phyloP scores from a whole-genome alignment of 2,329 filamentous ascomycete species.

The Neofusicoccum cordaticola region DNA sequence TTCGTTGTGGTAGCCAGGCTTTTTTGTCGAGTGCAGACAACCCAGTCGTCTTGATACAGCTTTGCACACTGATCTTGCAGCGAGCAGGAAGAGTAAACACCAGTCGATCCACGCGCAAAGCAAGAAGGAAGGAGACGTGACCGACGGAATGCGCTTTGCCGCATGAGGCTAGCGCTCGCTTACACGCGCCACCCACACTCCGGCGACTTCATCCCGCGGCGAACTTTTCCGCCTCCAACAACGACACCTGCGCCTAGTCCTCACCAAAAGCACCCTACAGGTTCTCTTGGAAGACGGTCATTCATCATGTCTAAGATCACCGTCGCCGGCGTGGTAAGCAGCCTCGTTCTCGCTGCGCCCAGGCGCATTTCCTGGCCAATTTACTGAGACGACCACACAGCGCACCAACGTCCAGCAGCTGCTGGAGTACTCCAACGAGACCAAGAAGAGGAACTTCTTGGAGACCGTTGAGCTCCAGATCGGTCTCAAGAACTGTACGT shows the following conservation, averaged over 20 bases:
- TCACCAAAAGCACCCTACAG: conserved; percentile 20
- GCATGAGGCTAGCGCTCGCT: conserved; percentile 5
- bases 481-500: conserved; percentile 44
- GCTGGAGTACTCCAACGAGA: conserved; percentile 81
- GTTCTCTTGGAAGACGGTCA: conserved; percentile 50
- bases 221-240: conserved; percentile 14
- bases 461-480: conserved; percentile 77
- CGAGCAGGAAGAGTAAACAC: too few relatives aligned
- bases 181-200: conserved; percentile 6
- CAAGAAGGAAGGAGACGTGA: neutral
- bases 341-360: neutral
- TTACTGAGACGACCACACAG: conserved; percentile 64
- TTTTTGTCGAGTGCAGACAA: neutral
- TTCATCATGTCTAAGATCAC: conserved; percentile 77
- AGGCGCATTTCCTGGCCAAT: conserved; percentile 1
- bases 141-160: neutral
- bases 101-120: neutral
- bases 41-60: too few relatives aligned
- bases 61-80: too few relatives aligned
- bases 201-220: neutral
- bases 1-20: neutral
- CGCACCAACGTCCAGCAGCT: conserved; percentile 90
- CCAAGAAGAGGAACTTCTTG: conserved; percentile 98
- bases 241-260: conserved; percentile 17
- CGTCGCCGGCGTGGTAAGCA: conserved; percentile 46